Percentiles rank a stretch among this genome's conserved stretches.
phyloP scores from a whole-genome alignment of 768 basidiomycete species.

The Kwoniella sp. region DNA sequence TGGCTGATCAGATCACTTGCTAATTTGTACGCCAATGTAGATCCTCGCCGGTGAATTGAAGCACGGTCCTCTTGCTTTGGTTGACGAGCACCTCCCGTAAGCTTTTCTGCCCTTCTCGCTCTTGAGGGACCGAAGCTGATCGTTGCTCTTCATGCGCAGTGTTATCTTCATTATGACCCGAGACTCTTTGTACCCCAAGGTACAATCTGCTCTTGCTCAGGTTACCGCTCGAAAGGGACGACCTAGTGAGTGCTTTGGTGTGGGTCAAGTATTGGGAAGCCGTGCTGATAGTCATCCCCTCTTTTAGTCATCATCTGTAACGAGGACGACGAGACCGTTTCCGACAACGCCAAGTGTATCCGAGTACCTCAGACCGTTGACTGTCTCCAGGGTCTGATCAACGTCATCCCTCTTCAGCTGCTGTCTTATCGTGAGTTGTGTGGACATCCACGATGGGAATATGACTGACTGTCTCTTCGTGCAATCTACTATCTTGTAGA shows the following conservation, averaged over 20 bases:
- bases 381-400: constrained; percentile 89
- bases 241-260: constrained; percentile 57
- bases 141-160: constrained; percentile 25
- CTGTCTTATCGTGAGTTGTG: constrained; percentile 70
- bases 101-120: background rate
- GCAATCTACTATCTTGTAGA: constrained; percentile 52
- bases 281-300: background rate
- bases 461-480: constrained; percentile 2
- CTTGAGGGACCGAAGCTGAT: constrained; percentile 1
- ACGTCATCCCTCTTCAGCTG: constrained; percentile 94
- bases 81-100: constrained; percentile 93
- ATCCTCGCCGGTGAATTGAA: constrained; percentile 98
- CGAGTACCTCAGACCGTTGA: constrained; percentile 94
- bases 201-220: constrained; percentile 92
- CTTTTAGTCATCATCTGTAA: constrained; percentile 85
- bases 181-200: constrained; percentile 97
- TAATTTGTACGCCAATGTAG: constrained; percentile 55
- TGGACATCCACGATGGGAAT: background rate
- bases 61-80: constrained; percentile 94
- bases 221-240: constrained; percentile 97
- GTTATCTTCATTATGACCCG: constrained; percentile 99
- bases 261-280: no score
- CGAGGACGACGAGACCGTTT: constrained; percentile 78
- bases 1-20: constrained; percentile 1
- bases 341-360: constrained; percentile 74